Evolutionary conservation across 352 stramenopile genomes (phyloP).

Genomic region (Blastocystis hominis): DNA sequence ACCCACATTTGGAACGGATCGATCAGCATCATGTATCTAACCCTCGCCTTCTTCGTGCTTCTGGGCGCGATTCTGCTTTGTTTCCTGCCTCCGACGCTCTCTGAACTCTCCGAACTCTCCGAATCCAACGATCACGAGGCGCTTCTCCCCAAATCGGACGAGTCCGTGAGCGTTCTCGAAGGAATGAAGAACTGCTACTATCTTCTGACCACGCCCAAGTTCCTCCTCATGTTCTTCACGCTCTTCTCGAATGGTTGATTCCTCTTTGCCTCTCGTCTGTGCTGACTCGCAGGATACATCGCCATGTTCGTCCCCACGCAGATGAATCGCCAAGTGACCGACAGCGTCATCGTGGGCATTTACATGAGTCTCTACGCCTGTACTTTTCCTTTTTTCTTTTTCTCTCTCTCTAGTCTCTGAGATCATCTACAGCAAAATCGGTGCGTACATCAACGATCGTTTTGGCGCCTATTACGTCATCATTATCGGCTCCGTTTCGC

Average conservation of each 20-base stretch:
- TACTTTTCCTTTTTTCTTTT: background rate
- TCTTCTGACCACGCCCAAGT: constrained; percentile 42
- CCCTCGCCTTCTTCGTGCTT: background rate
- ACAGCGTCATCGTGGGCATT: constrained; percentile 20
- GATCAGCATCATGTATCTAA: constrained; percentile 25
- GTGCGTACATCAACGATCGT: constrained; percentile 16
- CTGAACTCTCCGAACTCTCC: background rate
- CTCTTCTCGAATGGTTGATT: constrained; percentile 19
- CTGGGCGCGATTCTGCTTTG: background rate
- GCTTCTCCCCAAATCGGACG: background rate
- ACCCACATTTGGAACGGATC: background rate
- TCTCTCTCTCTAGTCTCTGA: background rate
- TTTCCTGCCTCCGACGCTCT: background rate
- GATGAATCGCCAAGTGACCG: constrained; percentile 42
- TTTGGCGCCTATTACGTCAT: constrained; percentile 46
- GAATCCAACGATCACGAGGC: background rate
- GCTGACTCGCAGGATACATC: constrained; percentile 4
- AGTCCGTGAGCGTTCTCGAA: background rate
- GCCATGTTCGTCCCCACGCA: constrained; percentile 42
- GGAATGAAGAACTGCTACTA: constrained; percentile 50
- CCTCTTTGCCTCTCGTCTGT: background rate
- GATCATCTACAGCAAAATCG: constrained; percentile 24
- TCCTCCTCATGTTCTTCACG: constrained; percentile 5
- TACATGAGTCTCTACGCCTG: constrained; percentile 24
- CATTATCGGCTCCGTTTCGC: background rate